These are phyloP conservation scores for Actinomucor elegans DNA, from an alignment of 371 early-diverging fungal genomes.

Conservation along the genomic window DNA sequence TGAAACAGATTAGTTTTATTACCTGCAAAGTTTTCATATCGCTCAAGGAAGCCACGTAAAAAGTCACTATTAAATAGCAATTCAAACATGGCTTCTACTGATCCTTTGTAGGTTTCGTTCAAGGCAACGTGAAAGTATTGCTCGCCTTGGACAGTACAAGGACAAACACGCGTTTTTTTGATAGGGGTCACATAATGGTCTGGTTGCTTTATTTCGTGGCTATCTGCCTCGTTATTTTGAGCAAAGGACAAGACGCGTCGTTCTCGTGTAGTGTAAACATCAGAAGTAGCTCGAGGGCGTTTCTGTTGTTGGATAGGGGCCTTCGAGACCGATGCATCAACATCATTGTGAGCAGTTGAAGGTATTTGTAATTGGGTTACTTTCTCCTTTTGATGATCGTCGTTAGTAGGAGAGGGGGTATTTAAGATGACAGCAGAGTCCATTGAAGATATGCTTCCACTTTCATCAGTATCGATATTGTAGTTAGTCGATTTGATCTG, in stretches of 20 bases:
- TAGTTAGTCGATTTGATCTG: background rate
- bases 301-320: conserved; percentile 1
- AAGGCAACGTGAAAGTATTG: conserved; percentile 43
- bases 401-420: background rate
- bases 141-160: conserved; percentile 40
- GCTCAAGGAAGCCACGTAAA: conserved; percentile 22
- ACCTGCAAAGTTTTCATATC: conserved; percentile 37
- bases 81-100: conserved; percentile 39
- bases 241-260: background rate
- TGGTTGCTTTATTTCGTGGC: background rate
- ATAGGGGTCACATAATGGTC: background rate
- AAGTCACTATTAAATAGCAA: conserved; percentile 39
- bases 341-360: background rate
- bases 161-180: conserved; percentile 28
- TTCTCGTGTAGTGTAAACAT: conserved; percentile 4
- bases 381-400: background rate
- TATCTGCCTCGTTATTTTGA: background rate
- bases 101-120: conserved; percentile 42
- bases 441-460: conserved; percentile 1
- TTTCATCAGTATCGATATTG: conserved; percentile 1
- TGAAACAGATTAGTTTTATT: background rate
- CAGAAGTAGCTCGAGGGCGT: conserved; percentile 20
- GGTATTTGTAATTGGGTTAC: background rate
- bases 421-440: conserved; percentile 15
- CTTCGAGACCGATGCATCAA: background rate